Conservation (phyloP, 129 eudicot species). For the Calendula officinalis region DNA sequence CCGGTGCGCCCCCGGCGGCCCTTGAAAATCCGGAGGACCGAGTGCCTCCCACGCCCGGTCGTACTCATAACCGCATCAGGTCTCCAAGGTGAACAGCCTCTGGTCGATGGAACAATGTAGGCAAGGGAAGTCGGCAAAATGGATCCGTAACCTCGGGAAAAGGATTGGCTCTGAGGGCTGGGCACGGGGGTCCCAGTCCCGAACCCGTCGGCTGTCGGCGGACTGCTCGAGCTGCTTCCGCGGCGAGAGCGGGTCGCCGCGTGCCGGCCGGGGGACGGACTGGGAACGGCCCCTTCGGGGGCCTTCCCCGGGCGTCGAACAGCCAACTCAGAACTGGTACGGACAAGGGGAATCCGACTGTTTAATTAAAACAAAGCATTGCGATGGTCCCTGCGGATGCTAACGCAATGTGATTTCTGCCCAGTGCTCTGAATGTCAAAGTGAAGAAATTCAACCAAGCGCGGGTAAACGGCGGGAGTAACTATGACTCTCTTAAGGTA, state of each 20-base stretch:
- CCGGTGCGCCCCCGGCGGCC: constrained; percentile 19
- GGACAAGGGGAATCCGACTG: background rate
- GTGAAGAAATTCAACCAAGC: background rate
- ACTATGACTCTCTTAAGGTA: constrained; percentile 3
- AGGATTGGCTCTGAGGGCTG: background rate
- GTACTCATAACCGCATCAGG: background rate
- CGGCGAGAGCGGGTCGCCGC: background rate
- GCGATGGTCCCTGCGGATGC: constrained; percentile 14
- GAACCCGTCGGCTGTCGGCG: background rate
- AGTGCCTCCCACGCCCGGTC: background rate
- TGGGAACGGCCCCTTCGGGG: constrained; percentile 3
- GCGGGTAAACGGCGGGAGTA: constrained; percentile 1
- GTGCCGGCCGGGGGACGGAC: constrained; percentile 13
- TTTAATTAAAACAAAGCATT: constrained; percentile 22
- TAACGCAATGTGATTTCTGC: constrained; percentile 14
- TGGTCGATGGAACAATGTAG: background rate
- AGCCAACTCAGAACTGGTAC: constrained; percentile 9
- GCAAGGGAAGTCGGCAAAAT: background rate
- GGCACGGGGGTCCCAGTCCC: background rate
- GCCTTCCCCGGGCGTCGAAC: constrained; percentile 3
- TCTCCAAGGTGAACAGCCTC: background rate
- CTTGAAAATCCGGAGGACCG: background rate
- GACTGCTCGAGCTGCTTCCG: background rate
- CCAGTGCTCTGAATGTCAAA: constrained; percentile 13
- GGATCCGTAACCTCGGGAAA: background rate